Evolutionary conservation across 2,329 filamentous ascomycete species (phyloP).

Genomic region (Phialophora tarda): DNA sequence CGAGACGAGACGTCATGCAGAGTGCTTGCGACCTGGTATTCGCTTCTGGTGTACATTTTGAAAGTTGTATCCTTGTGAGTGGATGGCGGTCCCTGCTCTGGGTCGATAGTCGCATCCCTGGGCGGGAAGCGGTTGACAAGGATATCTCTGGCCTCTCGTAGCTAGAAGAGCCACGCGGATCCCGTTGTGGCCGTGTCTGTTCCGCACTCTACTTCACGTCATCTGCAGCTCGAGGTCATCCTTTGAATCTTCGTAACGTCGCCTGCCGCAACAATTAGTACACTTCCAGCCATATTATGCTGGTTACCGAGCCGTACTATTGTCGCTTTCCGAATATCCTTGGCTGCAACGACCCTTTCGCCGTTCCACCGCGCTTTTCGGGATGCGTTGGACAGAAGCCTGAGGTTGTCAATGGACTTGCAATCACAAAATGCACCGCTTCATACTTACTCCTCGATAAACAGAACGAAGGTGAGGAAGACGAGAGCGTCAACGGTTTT

Average conservation of each 20-base stretch:
- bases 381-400: constrained; percentile 77
- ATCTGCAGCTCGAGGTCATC: constrained; percentile 17
- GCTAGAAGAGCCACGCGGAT: background rate
- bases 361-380: constrained; percentile 76
- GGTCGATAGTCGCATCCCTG: background rate
- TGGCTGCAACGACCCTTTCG: constrained; percentile 74
- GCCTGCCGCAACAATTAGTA: constrained; percentile 15
- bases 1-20: background rate
- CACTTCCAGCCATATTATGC: background rate
- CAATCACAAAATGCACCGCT: background rate
- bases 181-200: background rate
- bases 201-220: background rate
- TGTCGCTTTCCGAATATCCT: constrained; percentile 77
- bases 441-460: constrained; percentile 67
- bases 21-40: background rate
- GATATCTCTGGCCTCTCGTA: background rate
- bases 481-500: constrained; percentile 88
- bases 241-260: constrained; percentile 35
- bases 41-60: background rate
- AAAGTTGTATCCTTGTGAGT: background rate
- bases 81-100: background rate
- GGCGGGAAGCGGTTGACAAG: background rate
- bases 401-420: constrained; percentile 44
- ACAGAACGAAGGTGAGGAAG: constrained; percentile 82
- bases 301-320: constrained; percentile 59